Evolutionary conservation across 2,329 filamentous ascomycete species (phyloP).

Genomic region (Ilyonectria mors-panacis): DNA sequence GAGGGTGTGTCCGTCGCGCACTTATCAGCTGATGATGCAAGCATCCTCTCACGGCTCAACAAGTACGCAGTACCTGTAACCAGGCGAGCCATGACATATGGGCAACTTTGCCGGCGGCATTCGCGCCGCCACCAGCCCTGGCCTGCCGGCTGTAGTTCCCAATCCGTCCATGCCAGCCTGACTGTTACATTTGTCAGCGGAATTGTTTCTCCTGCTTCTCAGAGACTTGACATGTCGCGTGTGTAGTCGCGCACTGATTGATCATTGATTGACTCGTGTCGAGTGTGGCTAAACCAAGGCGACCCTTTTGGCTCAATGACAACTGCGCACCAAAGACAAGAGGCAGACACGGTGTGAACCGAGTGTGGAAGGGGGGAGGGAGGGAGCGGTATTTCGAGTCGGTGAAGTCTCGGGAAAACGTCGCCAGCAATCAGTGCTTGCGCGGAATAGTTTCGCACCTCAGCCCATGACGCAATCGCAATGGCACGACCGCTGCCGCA

Average conservation of each 20-base stretch:
- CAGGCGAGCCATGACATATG: conserved; percentile 38
- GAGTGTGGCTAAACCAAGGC: conserved; percentile 22
- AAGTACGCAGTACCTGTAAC: conserved; percentile 32
- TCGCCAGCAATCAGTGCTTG: conserved; percentile 36
- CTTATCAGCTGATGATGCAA: conserved; percentile 42
- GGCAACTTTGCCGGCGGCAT: conserved; percentile 43
- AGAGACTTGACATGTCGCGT: conserved; percentile 21
- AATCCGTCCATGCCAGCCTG: conserved; percentile 39
- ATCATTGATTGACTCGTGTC: conserved; percentile 29
- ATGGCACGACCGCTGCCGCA: conserved; percentile 22
- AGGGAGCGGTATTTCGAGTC: conserved; percentile 44
- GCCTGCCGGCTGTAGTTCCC: conserved; percentile 40
- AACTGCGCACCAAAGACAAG: conserved; percentile 17
- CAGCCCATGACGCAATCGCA: conserved; percentile 31
- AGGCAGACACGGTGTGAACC: conserved; percentile 21
- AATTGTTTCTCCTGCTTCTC: conserved; percentile 14
- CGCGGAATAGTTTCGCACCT: conserved; percentile 34
- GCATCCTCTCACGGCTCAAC: conserved; percentile 39
- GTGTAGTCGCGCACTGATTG: conserved; percentile 21
- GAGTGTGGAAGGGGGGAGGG: conserved; percentile 27
- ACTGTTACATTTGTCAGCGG: conserved; percentile 45
- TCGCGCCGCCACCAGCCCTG: conserved; percentile 38
- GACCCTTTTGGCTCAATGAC: conserved; percentile 21
- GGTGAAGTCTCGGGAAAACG: conserved; percentile 49
- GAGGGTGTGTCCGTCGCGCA: conserved; percentile 40